These are phyloP conservation scores for Lavandula angustifolia DNA, from an alignment of 257 asterid species.

Conservation along the genomic window DNA sequence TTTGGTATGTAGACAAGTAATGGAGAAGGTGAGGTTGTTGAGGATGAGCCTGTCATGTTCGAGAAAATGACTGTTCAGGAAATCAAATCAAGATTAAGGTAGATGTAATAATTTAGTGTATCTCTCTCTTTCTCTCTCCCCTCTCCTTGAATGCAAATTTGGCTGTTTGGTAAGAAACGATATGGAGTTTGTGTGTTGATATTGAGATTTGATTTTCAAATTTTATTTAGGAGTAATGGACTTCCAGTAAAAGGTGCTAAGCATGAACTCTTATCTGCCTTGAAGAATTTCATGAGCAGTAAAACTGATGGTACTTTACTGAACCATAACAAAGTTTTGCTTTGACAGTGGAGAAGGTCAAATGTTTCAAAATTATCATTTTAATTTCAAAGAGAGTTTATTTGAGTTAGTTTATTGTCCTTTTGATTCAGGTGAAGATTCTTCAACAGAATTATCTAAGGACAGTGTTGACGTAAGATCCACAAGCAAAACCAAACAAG, in stretches of 20 bases:
- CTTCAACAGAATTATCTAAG: constrained; percentile 35
- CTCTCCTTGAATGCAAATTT: constrained; percentile 5
- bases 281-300: constrained; percentile 47
- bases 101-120: not conserved
- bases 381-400: not conserved
- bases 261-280: constrained; percentile 51
- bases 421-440: constrained; percentile 40
- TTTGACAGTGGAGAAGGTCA: constrained; percentile 4
- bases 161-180: too few species aligned
- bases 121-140: not conserved
- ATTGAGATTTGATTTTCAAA: constrained; percentile 19
- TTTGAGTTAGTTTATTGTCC: constrained; percentile 16
- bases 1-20: constrained; percentile 41
- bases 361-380: constrained; percentile 7
- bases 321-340: not conserved
- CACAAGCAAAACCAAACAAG: constrained; percentile 36
- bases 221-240: constrained; percentile 49
- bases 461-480: constrained; percentile 29
- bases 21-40: constrained; percentile 36
- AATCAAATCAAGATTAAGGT: constrained; percentile 69
- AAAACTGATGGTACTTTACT: constrained; percentile 49
- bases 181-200: not conserved
- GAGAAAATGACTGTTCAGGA: constrained; percentile 71
- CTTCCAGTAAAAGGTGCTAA: constrained; percentile 60
- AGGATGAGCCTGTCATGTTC: constrained; percentile 42